These are phyloP conservation scores for Rhododendron molle DNA, from an alignment of 148 eudicot species.

Conservation along the genomic window DNA sequence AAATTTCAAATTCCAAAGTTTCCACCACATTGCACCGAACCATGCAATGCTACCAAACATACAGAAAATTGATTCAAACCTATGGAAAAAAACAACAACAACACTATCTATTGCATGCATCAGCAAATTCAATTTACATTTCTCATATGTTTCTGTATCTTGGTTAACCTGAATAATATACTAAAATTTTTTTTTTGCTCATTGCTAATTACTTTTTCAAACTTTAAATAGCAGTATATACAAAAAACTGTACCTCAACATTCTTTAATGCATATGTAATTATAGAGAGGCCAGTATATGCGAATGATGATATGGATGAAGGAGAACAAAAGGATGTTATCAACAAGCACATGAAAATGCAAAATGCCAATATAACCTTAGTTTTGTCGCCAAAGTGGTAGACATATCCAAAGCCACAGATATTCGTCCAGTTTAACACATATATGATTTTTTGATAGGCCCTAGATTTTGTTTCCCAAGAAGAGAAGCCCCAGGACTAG, in stretches of 20 bases:
- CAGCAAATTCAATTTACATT: not conserved
- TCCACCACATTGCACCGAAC: not conserved
- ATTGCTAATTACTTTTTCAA: not conserved
- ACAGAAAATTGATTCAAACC: not conserved
- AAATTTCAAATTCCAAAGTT: too few species aligned
- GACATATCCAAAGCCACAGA: not conserved
- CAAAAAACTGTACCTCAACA: not conserved
- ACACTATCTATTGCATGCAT: not conserved
- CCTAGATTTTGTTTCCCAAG: too few species aligned
- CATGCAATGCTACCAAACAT: not conserved
- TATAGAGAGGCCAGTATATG: not conserved
- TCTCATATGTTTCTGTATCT: not conserved
- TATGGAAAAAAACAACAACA: too few species aligned
- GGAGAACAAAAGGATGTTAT: not conserved
- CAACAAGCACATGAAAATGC: not conserved
- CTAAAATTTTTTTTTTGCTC: not conserved
- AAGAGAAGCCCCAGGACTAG: not conserved
- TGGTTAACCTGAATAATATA: not conserved
- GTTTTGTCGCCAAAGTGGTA: not conserved
- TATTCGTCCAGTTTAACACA: not conserved
- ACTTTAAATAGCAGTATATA: not conserved
- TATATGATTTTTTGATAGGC: too few species aligned
- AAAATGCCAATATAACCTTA: not conserved
- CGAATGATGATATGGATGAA: not conserved
- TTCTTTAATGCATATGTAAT: not conserved